phyloP scores from a whole-genome alignment of 257 asterid species.

The Catharanthus roseus region DNA sequence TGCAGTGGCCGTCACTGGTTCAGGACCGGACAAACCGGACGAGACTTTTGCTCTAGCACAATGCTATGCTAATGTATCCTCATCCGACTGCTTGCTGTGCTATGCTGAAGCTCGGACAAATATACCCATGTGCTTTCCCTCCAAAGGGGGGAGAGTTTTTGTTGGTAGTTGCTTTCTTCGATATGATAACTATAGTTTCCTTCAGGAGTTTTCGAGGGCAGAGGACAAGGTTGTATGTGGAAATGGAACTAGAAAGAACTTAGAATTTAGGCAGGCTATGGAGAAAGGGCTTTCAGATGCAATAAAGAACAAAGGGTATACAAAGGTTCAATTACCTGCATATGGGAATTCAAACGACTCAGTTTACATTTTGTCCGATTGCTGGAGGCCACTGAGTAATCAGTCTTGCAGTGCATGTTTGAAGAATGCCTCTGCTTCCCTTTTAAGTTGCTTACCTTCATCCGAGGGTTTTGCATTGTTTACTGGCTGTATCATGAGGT shows the following conservation, averaged over 20 bases:
- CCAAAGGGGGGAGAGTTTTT: constrained; percentile 8
- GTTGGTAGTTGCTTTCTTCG: constrained; percentile 34
- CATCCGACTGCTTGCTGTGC: constrained; percentile 20
- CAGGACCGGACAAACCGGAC: constrained; percentile 8
- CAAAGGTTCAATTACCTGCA: constrained; percentile 29
- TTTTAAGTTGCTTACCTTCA: constrained; percentile 51
- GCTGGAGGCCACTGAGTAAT: constrained; percentile 52
- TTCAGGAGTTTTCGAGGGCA: constrained; percentile 32
- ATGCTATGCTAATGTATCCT: constrained; percentile 31
- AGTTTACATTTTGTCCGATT: constrained; percentile 52
- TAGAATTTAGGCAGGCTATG: constrained; percentile 35
- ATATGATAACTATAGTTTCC: constrained; percentile 15
- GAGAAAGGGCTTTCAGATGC: constrained; percentile 40
- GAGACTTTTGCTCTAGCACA: constrained; percentile 21
- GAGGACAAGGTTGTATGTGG: constrained; percentile 43
- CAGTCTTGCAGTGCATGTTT: constrained; percentile 49
- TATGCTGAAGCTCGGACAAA: constrained; percentile 21
- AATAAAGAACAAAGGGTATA: constrained; percentile 38
- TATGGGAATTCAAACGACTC: constrained; percentile 24
- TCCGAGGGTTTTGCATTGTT: constrained; percentile 61
- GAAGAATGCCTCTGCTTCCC: constrained; percentile 42
- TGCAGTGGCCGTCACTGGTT: constrained; percentile 14
- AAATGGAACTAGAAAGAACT: constrained; percentile 34
- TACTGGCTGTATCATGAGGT: constrained; percentile 67
- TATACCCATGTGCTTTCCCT: constrained; percentile 18